Base-by-base conservation (phyloP, 495 filamentous ascomycete species). In the Penicilliopsis zonata region DNA sequence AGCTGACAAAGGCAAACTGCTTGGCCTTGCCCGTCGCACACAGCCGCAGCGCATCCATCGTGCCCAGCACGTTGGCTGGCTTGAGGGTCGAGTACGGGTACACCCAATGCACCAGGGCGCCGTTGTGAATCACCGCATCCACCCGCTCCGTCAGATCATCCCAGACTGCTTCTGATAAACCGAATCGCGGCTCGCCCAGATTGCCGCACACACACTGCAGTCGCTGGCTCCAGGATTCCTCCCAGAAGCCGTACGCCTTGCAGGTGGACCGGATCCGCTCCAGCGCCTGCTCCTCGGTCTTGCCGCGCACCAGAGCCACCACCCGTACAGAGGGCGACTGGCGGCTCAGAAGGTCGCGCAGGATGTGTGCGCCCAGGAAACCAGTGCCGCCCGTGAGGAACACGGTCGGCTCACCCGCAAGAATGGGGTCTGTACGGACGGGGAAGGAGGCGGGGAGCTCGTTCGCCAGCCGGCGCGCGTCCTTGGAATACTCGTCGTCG, bases 361-460 rank as follows among this genome's bases (percentile, higher is more conserved):
- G 63, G 14, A 95, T 70, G 39, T 82, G 87, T 0, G 82, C 75
- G 14, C 90, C 90, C 5, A 95, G 54, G 62, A 94, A 96, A 6
- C 88, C 88, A 19, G 90, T 95, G 0, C 81, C 85, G 18, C 88
- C 90, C 9, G 90, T 95, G 4, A 95, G 62, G 47, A 98, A 79
- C 13, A 88, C 61, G 0, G 77, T 86, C 4, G 66, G 48, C 23
- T 59, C 55, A 15, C 38, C 33, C 22, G 50, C 26, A 12, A 44
- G 48, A 43, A 57, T 43, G 6, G 44, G 22, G 23, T 52, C 43
- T 0, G 40, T 53, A 9, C 48, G 39, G 3, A 40, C 34, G 16
- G 49, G 46, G 52, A 59, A 49, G 7, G 44, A 46, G 50, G 33
- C 4, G 71, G 72, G 2, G 14, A 82, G 57, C 14, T 53, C 47